These are phyloP conservation scores for Coemansia sp. DNA, from an alignment of 192 early-diverging fungal genomes.

Conservation along the genomic window DNA sequence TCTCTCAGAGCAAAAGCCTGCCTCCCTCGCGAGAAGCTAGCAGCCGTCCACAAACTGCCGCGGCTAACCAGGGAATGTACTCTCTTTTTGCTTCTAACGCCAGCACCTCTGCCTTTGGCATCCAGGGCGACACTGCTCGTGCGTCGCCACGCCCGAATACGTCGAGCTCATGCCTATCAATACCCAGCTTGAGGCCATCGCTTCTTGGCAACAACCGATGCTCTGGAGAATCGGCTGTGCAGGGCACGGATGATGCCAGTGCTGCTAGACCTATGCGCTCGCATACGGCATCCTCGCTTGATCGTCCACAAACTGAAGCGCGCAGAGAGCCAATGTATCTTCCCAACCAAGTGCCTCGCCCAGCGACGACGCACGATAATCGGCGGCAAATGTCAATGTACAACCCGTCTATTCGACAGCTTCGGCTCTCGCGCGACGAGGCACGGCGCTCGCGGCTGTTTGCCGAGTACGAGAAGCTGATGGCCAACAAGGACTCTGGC, in stretches of 20 bases:
- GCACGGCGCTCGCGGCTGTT: conserved; percentile 40
- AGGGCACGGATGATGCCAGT: neutral
- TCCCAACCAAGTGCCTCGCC: conserved; percentile 7
- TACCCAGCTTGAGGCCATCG: neutral
- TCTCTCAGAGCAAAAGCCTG: neutral
- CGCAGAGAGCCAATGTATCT: conserved; percentile 25
- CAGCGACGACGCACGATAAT: neutral
- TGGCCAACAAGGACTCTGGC: conserved; percentile 24
- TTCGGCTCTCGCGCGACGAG: conserved; percentile 50
- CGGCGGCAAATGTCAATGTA: conserved; percentile 40
- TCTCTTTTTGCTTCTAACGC: neutral
- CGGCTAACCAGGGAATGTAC: conserved; percentile 3
- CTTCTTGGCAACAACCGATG: neutral
- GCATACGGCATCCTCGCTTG: conserved; percentile 1
- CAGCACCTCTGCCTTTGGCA: conserved; percentile 3
- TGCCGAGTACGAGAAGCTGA: conserved; percentile 48
- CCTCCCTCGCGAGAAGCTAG: neutral
- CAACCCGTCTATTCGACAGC: conserved; percentile 18
- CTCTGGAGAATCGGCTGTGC: neutral
- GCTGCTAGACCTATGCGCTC: neutral
- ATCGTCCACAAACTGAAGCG: neutral
- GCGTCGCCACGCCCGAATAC: conserved; percentile 24
- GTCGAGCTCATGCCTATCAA: conserved; percentile 9
- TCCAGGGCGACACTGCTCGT: neutral
- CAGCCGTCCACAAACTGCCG: neutral